phyloP scores from a whole-genome alignment of 192 early-diverging fungal species.

The Oehlia diaphana region DNA sequence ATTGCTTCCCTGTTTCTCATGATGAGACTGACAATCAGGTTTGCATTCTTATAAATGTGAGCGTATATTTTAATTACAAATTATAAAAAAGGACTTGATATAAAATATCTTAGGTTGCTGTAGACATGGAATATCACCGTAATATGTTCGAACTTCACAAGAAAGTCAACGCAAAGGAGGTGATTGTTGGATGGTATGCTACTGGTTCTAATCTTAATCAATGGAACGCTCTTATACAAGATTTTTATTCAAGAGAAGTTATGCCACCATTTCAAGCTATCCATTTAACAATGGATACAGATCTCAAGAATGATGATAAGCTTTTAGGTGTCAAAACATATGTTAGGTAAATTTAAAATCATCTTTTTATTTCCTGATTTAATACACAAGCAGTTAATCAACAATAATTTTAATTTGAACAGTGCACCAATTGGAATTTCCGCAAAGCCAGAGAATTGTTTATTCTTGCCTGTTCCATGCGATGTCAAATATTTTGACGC shows the following conservation, averaged over 20 bases:
- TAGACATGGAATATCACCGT: conserved; percentile 89
- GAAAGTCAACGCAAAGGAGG: conserved; percentile 84
- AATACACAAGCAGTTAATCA: background rate
- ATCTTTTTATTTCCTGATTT: conserved; percentile 5
- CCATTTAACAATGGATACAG: conserved; percentile 87
- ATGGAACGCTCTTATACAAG: conserved; percentile 72
- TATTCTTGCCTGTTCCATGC: conserved; percentile 88
- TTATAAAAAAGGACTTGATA: background rate
- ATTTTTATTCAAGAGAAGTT: conserved; percentile 80
- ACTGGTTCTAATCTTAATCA: conserved; percentile 67
- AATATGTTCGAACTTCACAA: conserved; percentile 88
- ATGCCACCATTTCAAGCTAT: conserved; percentile 70
- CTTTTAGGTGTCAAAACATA: conserved; percentile 73
- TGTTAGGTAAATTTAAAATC: conserved; percentile 45
- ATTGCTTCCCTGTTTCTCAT: conserved; percentile 83
- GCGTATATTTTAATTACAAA: background rate
- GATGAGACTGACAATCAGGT: conserved; percentile 74
- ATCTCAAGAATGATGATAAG: conserved; percentile 60
- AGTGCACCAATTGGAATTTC: conserved; percentile 77
- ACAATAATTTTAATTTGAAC: conserved; percentile 23
- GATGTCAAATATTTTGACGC: conserved; percentile 90
- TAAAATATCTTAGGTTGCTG: conserved; percentile 55
- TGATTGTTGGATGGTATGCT: conserved; percentile 94
- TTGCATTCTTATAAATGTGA: background rate
- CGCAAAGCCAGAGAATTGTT: conserved; percentile 73